These are phyloP conservation scores for Penicillium riverlandense DNA, from an alignment of 495 filamentous ascomycete species.

Conservation along the genomic window DNA sequence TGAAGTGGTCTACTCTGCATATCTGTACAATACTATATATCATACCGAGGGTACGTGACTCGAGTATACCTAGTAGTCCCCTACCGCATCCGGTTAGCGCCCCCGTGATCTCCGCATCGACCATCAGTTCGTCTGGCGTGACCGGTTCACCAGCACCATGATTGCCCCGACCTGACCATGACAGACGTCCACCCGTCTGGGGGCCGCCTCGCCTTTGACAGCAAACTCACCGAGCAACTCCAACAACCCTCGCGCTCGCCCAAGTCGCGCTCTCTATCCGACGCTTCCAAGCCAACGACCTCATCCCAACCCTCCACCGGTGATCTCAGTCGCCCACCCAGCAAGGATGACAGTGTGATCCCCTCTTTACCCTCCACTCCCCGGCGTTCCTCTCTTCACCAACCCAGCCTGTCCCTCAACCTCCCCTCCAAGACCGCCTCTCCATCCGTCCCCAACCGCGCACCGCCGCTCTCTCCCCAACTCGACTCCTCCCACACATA, in stretches of 20 bases:
- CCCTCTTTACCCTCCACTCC: constrained; percentile 56
- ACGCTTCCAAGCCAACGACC: constrained; percentile 30
- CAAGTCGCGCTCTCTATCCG: constrained; percentile 38
- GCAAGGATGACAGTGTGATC: constrained; percentile 78
- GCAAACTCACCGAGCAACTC: constrained; percentile 37
- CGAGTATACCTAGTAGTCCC: too few species aligned
- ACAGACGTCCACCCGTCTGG: constrained; percentile 14
- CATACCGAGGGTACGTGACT: too few species aligned
- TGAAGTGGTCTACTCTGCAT: constrained; percentile 13
- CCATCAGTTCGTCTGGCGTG: too few species aligned
- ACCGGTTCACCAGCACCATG: too few species aligned
- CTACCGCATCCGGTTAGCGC: too few species aligned
- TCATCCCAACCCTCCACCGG: constrained; percentile 19
- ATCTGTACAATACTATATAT: constrained; percentile 1
- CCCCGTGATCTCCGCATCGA: too few species aligned
- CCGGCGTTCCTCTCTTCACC: constrained; percentile 52
- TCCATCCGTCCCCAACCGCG: constrained; percentile 52
- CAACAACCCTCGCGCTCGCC: constrained; percentile 23
- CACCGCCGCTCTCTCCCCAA: constrained; percentile 77
- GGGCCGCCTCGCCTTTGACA: constrained; percentile 24
- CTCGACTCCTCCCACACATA: constrained; percentile 77
- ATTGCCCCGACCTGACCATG: constrained; percentile 3
- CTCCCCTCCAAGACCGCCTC: constrained; percentile 54
- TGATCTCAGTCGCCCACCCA: constrained; percentile 23
- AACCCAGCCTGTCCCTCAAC: constrained; percentile 64